Percentiles rank a stretch among this genome's conserved stretches.
These are phyloP conservation scores for Alternaria sp. DNA, from an alignment of 2,329 filamentous ascomycete genomes.

Conservation along the genomic window DNA sequence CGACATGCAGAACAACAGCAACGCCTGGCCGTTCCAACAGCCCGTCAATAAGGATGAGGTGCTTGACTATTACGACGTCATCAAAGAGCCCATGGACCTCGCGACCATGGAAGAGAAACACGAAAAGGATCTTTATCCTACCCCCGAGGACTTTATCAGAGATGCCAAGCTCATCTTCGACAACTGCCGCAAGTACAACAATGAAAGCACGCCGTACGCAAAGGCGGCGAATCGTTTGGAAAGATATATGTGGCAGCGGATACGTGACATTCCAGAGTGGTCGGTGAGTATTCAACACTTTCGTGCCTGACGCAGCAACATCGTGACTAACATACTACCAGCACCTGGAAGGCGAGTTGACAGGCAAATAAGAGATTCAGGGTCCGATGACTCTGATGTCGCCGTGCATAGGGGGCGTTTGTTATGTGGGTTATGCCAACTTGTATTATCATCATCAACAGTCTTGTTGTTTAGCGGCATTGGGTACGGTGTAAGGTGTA, in stretches of 20 bases:
- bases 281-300: slow-evolving; percentile 33
- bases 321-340: slow-evolving; percentile 12
- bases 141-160: slow-evolving; percentile 88
- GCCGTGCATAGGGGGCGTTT: neutral
- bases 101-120: slow-evolving; percentile 95
- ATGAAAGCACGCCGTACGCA: slow-evolving; percentile 90
- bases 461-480: slow-evolving; percentile 21
- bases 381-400: neutral
- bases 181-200: slow-evolving; percentile 96
- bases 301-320: neutral
- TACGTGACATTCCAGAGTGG: slow-evolving; percentile 93
- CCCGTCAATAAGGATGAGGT: slow-evolving; percentile 97
- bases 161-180: slow-evolving; percentile 90
- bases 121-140: slow-evolving; percentile 89
- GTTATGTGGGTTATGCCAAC: neutral
- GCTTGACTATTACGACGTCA: slow-evolving; percentile 98
- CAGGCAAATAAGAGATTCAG: slow-evolving; percentile 26
- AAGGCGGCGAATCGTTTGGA: slow-evolving; percentile 93
- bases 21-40: slow-evolving; percentile 92
- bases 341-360: slow-evolving; percentile 42
- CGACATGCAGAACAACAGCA: slow-evolving; percentile 91
- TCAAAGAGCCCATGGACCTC: slow-evolving; percentile 96
- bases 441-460: neutral
- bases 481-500: slow-evolving; percentile 19
- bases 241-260: slow-evolving; percentile 94